These are phyloP conservation scores for Colletotrichum horii DNA, from an alignment of 2,329 filamentous ascomycete genomes.

Conservation along the genomic window DNA sequence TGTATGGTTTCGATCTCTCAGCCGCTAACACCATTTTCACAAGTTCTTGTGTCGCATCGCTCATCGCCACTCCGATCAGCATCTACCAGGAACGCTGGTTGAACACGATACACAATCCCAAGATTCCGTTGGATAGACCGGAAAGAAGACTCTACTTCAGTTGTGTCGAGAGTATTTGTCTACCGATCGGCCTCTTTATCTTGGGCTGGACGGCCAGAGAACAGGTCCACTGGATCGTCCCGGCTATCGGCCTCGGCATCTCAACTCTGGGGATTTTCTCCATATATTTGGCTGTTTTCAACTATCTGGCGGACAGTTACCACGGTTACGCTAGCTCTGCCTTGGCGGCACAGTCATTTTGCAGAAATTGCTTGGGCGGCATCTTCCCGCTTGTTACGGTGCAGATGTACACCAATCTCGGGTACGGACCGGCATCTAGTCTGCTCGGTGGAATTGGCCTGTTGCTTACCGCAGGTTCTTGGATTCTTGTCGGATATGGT, in stretches of 20 bases:
- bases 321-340: constrained; percentile 57
- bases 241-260: constrained; percentile 59
- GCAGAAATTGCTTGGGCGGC: constrained; percentile 82
- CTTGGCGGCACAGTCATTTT: constrained; percentile 85
- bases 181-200: constrained; percentile 65
- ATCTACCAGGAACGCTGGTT: constrained; percentile 68
- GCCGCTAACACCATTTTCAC: background rate
- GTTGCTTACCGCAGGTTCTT: constrained; percentile 77
- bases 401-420: constrained; percentile 74
- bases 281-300: constrained; percentile 58
- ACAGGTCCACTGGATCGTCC: constrained; percentile 57
- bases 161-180: constrained; percentile 32
- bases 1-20: constrained; percentile 57
- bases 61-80: constrained; percentile 70
- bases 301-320: constrained; percentile 62
- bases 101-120: background rate
- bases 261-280: constrained; percentile 66
- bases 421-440: constrained; percentile 72
- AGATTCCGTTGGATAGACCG: constrained; percentile 59
- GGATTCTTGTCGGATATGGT: constrained; percentile 81
- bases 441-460: constrained; percentile 77
- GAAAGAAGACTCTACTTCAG: constrained; percentile 84
- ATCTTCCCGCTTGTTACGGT: constrained; percentile 79
- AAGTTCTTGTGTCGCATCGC: constrained; percentile 2
- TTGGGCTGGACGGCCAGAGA: constrained; percentile 60